phyloP scores from a whole-genome alignment of 2,329 filamentous ascomycete species.

The Pseudogymnoascus sp. region DNA sequence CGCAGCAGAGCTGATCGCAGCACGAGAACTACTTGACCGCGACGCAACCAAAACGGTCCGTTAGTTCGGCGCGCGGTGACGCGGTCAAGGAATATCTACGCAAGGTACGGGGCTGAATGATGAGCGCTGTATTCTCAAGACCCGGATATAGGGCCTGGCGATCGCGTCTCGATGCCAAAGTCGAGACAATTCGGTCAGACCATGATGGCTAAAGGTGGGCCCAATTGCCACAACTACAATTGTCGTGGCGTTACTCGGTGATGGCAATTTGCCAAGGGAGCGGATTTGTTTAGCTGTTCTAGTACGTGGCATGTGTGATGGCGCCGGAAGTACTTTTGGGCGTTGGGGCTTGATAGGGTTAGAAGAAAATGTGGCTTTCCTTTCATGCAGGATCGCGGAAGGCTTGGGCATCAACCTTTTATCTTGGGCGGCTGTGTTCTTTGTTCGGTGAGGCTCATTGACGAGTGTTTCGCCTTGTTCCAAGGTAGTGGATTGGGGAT shows the following conservation, averaged over 20 bases:
- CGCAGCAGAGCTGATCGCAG: conserved; percentile 61
- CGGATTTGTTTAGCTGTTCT: not conserved
- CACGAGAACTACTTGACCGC: conserved; percentile 41
- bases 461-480: not conserved
- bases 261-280: not conserved
- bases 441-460: not conserved
- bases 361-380: not conserved
- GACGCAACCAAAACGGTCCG: conserved; percentile 23
- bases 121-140: not conserved
- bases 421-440: not conserved
- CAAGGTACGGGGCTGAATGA: conserved; percentile 17
- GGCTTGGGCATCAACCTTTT: conserved; percentile 8
- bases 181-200: conserved; percentile 1
- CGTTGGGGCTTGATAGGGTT: not conserved
- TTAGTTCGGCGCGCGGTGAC: conserved; percentile 11
- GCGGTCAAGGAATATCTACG: conserved; percentile 12
- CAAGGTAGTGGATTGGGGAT: not conserved
- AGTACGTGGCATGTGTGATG: conserved; percentile 8
- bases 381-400: conserved; percentile 9
- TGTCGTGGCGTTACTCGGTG: not conserved
- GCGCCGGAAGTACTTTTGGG: not conserved
- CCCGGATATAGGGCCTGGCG: conserved; percentile 6
- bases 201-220: not conserved
- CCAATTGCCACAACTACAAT: not conserved
- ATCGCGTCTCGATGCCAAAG: not conserved